Base-by-base conservation (phyloP, 2,329 filamentous ascomycete species). In the Paradendryphiella salina region DNA sequence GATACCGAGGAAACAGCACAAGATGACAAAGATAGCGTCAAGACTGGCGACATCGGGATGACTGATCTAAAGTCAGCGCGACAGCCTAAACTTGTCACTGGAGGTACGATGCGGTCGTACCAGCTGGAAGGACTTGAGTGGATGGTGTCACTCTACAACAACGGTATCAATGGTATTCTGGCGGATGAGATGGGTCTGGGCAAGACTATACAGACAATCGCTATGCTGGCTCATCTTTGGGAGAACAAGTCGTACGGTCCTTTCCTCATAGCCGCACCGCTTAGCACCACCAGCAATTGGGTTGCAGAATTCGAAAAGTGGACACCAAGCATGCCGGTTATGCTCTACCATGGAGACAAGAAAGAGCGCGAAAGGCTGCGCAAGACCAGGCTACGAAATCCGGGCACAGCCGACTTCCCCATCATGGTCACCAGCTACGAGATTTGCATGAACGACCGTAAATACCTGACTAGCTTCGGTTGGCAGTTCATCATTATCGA, bases 401-500 rank as follows among this genome's bases (percentile, higher is more conserved):
- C 93, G 11, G 82, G 84, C 10, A 82, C 86, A 0, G 76, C 81
- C 1, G 82, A 87, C 37, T 99, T 97, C 55, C 94, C 94, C 0
- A 87, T 99, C 0, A 88, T 97, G 0, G 92, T 92, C 65, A 99
- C 94, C 0, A 95, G 88, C 32, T 97, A 97, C 64, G 94, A 99
- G 69, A 96, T 99, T 68, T 92, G 95, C 46, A 86, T 99, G 75
- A 87, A 90, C 63, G 94, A 99, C 68, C 85, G 89, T 31, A 87
- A 90, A 44, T 86, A 86, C 29, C 76, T 99, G 4, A 85, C 85
- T 0, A 87, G 88, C 50, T 93, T 96, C 49, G 87, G 91, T 29
- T 99, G 94, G 94, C 90, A 95, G 46, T 96, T 96, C 63, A 96
- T 99, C 65, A 94, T 99, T 60, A 96, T 99, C 54, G 93, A 99